These are phyloP conservation scores for Pythium diclinum DNA, from an alignment of 352 stramenopile species.

Conservation along the genomic window DNA sequence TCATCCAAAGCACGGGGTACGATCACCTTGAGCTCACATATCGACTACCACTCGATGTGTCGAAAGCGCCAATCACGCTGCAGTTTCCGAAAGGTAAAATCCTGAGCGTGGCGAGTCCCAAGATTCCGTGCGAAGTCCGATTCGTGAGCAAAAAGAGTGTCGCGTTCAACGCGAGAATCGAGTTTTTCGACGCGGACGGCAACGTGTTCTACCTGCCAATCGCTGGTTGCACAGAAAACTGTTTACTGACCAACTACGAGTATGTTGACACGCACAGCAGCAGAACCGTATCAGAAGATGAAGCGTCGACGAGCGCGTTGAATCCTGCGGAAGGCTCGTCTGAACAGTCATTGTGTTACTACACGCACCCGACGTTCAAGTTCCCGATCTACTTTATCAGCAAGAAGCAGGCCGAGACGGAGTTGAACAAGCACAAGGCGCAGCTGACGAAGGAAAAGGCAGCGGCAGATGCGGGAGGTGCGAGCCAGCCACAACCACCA, in stretches of 20 bases:
- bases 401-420: conserved; percentile 37
- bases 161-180: conserved; percentile 88
- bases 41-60: conserved; percentile 66
- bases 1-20: conserved; percentile 88
- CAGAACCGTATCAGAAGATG: background rate
- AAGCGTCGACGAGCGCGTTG: background rate
- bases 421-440: conserved; percentile 35
- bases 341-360: conserved; percentile 20
- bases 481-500: background rate
- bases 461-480: background rate
- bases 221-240: conserved; percentile 89
- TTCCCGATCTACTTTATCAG: conserved; percentile 65
- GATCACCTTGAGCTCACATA: conserved; percentile 89
- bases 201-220: conserved; percentile 85
- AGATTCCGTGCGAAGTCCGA: conserved; percentile 79
- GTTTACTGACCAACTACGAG: conserved; percentile 85
- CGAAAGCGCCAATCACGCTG: conserved; percentile 79
- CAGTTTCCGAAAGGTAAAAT: conserved; percentile 88
- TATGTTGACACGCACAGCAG: conserved; percentile 68
- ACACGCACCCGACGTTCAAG: conserved; percentile 45
- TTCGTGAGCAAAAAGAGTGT: conserved; percentile 85
- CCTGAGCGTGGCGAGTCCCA: conserved; percentile 78
- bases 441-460: conserved; percentile 19
- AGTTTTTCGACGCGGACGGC: conserved; percentile 92
- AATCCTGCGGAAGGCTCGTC: background rate